These are phyloP conservation scores for Batrachochytrium dendrobatidis DNA, from an alignment of 371 early-diverging fungal species.

Conservation along the genomic window DNA sequence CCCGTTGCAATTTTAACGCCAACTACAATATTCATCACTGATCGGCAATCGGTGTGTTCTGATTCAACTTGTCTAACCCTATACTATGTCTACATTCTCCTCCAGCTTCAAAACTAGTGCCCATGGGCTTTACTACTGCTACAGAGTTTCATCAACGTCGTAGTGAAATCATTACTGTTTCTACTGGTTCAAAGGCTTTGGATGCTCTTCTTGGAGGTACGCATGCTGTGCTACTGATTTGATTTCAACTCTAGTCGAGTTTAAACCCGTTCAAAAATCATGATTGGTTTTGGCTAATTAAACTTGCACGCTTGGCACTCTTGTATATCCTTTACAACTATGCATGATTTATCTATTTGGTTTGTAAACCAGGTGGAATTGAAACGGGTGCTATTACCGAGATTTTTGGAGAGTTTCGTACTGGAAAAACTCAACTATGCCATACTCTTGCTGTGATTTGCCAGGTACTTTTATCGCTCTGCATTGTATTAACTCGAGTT, in stretches of 20 bases:
- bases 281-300: too few species aligned
- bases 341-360: too few species aligned
- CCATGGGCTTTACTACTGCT: conserved; percentile 97
- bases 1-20: too few species aligned
- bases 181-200: conserved; percentile 93
- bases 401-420: conserved; percentile 99
- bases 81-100: not conserved
- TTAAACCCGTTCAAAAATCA: too few species aligned
- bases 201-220: conserved; percentile 90
- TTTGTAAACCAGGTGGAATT: conserved; percentile 90
- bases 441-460: conserved; percentile 97
- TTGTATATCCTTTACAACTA: too few species aligned
- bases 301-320: too few species aligned
- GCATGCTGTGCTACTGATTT: not conserved
- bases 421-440: conserved; percentile 99
- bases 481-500: not conserved
- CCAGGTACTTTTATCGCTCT: conserved; percentile 55
- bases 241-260: not conserved
- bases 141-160: conserved; percentile 88
- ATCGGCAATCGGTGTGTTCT: too few species aligned
- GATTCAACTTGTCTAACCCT: not conserved
- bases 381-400: conserved; percentile 99
- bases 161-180: conserved; percentile 77
- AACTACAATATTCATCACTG: not conserved
- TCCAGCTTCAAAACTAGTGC: conserved; percentile 87